Conservation (phyloP, 345 rosid species). For the Salix dunnii region DNA sequence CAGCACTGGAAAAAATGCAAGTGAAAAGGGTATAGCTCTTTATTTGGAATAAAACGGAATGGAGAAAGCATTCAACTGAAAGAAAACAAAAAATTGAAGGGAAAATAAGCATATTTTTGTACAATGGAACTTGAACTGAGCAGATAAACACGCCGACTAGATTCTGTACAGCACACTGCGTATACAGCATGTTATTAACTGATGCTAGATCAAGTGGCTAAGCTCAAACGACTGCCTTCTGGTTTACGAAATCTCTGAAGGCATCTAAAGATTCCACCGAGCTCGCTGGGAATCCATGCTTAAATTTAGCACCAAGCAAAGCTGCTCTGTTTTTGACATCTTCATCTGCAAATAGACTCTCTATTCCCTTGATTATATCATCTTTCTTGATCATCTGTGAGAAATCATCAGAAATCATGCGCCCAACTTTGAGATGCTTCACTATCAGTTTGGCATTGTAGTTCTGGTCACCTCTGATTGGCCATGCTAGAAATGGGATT, state of each 20-base stretch:
- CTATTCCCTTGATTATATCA: conserved; percentile 20
- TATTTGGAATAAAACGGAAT: no score
- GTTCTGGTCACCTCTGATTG: conserved; percentile 50
- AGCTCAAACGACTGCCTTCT: not conserved
- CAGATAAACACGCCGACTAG: no score
- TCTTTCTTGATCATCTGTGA: conserved; percentile 19
- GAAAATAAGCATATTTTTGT: no score
- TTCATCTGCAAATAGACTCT: conserved; percentile 21
- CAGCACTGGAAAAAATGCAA: no score
- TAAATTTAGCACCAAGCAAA: conserved; percentile 12
- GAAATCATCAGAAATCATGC: conserved; percentile 20
- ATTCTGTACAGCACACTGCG: not conserved
- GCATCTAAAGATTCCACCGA: conserved; percentile 25
- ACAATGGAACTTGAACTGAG: no score
- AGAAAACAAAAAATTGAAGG: not conserved
- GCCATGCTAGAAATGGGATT: conserved; percentile 48
- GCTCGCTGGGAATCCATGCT: conserved; percentile 31
- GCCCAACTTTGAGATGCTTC: conserved; percentile 37
- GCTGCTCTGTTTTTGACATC: conserved; percentile 13
- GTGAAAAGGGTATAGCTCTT: no score
- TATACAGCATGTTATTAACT: no score
- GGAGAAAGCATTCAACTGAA: not conserved
- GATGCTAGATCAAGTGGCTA: not conserved
- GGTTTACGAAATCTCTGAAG: conserved; percentile 21
- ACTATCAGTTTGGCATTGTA: conserved; percentile 42